Conservation (phyloP, 106 monocot genomes). For the Dendrobium officinale region DNA sequence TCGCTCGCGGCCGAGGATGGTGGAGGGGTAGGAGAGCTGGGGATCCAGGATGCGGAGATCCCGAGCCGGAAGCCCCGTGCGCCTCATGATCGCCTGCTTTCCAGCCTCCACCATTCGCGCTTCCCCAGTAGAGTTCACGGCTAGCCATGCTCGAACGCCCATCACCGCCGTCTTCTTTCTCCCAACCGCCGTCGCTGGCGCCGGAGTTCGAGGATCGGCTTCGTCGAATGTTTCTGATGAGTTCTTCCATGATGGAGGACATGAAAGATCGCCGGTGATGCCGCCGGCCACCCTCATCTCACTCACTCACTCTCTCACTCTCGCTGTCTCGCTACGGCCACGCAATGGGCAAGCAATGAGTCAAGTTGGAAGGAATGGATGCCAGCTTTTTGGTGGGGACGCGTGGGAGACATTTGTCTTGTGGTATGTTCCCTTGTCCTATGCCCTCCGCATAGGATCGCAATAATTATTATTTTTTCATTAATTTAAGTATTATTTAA, state of each 20-base stretch:
- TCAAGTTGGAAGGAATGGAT: not conserved
- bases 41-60: conserved; percentile 78
- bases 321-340: not conserved
- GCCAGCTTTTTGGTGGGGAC: not conserved
- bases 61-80: conserved; percentile 53
- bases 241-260: conserved; percentile 1
- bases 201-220: not conserved
- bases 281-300: not conserved
- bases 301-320: not conserved
- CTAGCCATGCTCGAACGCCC: conserved; percentile 36
- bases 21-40: conserved; percentile 65
- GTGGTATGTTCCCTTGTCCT: too few species aligned
- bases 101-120: conserved; percentile 36
- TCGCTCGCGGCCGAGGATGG: conserved; percentile 62
- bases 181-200: not conserved
- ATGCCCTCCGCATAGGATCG: too few species aligned
- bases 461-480: not conserved
- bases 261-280: not conserved
- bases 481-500: not conserved
- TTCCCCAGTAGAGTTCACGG: conserved; percentile 35
- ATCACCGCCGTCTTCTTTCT: conserved; percentile 27
- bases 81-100: conserved; percentile 55
- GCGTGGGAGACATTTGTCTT: not conserved
- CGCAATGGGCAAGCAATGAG: not conserved
- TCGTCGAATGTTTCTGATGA: not conserved